phyloP scores from a whole-genome alignment of 176 grass and related monocot genomes.

The Hsuehochloa calcarea region DNA sequence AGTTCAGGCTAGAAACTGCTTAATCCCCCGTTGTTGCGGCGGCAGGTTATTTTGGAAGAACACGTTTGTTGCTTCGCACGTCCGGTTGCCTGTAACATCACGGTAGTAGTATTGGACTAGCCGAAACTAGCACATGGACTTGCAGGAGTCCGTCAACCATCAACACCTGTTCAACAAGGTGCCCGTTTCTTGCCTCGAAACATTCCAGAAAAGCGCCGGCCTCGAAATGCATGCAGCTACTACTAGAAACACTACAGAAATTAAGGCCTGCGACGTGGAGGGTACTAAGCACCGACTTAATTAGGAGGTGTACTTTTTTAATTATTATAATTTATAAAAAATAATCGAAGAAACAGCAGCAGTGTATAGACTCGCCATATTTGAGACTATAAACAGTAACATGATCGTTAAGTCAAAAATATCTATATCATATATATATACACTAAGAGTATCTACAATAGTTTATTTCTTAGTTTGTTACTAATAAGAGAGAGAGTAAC shows the following conservation, averaged over 20 bases:
- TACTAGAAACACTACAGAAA: not conserved
- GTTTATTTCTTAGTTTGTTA: too few species aligned
- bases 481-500: too few species aligned
- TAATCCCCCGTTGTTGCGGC: too few species aligned
- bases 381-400: too few species aligned
- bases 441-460: too few species aligned
- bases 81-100: not conserved
- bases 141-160: not conserved
- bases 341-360: too few species aligned
- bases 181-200: not conserved
- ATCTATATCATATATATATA: too few species aligned
- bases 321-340: too few species aligned
- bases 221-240: not conserved
- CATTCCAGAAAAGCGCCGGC: constrained; percentile 7
- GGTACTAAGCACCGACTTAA: not conserved
- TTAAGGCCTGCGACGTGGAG: not conserved
- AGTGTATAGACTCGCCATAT: too few species aligned
- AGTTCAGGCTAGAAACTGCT: too few species aligned
- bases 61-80: not conserved
- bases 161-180: not conserved
- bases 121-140: not conserved
- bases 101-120: not conserved
- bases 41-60: not conserved
- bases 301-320: not conserved
- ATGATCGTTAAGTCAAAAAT: too few species aligned